Evolutionary conservation across 371 early-diverging fungal species (phyloP).

Genomic region (Rhizopus microsporus): DNA sequence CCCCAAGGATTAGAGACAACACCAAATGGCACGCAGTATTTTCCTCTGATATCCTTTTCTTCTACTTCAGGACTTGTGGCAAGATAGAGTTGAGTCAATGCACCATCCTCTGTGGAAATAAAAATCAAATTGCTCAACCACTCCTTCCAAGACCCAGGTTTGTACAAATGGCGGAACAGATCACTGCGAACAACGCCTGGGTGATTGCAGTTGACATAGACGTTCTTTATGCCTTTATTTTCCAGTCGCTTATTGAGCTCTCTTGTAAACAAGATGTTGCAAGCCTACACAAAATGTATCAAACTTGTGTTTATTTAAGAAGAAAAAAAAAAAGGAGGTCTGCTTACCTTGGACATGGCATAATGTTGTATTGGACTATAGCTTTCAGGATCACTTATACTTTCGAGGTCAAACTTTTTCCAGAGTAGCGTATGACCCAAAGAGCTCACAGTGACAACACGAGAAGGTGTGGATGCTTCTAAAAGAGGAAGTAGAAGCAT

Average conservation of each 20-base stretch:
- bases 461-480: constrained; percentile 50
- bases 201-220: constrained; percentile 66
- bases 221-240: constrained; percentile 29
- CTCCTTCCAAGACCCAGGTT: neutral
- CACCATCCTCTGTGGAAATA: constrained; percentile 51
- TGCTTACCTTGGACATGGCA: constrained; percentile 6
- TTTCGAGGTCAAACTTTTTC: constrained; percentile 28
- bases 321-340: neutral
- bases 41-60: constrained; percentile 3
- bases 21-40: constrained; percentile 24
- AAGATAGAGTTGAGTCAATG: constrained; percentile 63
- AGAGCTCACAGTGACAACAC: constrained; percentile 61
- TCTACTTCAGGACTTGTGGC: constrained; percentile 64
- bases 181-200: constrained; percentile 70
- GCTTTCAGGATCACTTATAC: constrained; percentile 40
- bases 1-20: constrained; percentile 9
- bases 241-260: constrained; percentile 44
- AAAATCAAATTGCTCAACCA: constrained; percentile 10
- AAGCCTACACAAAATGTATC: constrained; percentile 16
- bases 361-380: neutral
- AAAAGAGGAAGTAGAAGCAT: constrained; percentile 62
- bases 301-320: neutral
- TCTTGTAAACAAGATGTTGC: constrained; percentile 44
- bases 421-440: constrained; percentile 37
- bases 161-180: constrained; percentile 39